phyloP scores from a whole-genome alignment of 768 basidiomycete species.

The Russula ochroleuca region DNA sequence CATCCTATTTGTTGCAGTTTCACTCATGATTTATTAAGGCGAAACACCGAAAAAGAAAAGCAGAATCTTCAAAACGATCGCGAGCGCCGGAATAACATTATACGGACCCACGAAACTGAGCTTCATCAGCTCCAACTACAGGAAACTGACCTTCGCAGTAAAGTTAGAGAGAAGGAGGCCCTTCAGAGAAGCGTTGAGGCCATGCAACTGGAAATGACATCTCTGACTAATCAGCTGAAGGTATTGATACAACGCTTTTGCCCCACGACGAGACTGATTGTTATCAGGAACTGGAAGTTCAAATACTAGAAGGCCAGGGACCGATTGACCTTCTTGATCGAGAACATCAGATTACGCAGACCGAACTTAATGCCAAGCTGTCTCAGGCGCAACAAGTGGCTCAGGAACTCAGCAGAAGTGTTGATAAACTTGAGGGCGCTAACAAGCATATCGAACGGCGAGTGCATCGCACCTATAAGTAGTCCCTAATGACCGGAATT shows the following conservation, averaged over 20 bases:
- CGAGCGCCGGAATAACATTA: slow-evolving; percentile 52
- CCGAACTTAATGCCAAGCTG: slow-evolving; percentile 47
- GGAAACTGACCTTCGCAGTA: slow-evolving; percentile 52
- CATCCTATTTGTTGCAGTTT: neutral
- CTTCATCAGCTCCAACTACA: slow-evolving; percentile 60
- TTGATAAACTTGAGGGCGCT: slow-evolving; percentile 56
- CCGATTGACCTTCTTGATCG: slow-evolving; percentile 63
- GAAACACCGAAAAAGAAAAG: slow-evolving; percentile 60
- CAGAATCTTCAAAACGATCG: slow-evolving; percentile 53
- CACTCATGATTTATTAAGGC: slow-evolving; percentile 40
- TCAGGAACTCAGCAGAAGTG: slow-evolving; percentile 62
- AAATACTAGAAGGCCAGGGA: slow-evolving; percentile 54
- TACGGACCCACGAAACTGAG: slow-evolving; percentile 55
- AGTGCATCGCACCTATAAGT: slow-evolving; percentile 20
- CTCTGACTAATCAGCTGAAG: slow-evolving; percentile 47
- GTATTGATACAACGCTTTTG: slow-evolving; percentile 33
- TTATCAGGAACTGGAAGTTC: slow-evolving; percentile 56
- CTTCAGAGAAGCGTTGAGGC: slow-evolving; percentile 53
- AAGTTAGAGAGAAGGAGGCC: slow-evolving; percentile 54
- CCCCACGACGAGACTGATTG: neutral
- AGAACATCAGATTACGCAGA: slow-evolving; percentile 48
- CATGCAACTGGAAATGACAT: slow-evolving; percentile 54
- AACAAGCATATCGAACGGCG: slow-evolving; percentile 67
- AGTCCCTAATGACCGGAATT: neutral
- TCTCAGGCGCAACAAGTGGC: slow-evolving; percentile 49